Evolutionary conservation across 2,329 filamentous ascomycete genomes (phyloP).

Genomic region (Reticulascus tulasneorum): DNA sequence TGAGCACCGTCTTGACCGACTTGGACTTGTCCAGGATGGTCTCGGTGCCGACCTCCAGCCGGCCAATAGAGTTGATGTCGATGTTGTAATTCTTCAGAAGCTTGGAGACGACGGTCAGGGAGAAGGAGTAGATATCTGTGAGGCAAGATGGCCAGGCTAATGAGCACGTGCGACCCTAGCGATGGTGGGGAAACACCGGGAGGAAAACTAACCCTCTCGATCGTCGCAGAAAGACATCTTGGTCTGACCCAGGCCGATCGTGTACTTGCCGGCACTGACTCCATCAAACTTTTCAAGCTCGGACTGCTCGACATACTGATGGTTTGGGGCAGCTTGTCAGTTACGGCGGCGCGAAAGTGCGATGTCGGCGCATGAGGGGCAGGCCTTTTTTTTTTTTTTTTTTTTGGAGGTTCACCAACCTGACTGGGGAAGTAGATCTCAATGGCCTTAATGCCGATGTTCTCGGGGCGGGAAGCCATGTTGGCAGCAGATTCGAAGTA

Average conservation of each 20-base stretch:
- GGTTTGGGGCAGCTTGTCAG: slow-evolving; percentile 1
- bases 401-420: slow-evolving; percentile 49
- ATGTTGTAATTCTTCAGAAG: slow-evolving; percentile 81
- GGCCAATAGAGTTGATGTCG: slow-evolving; percentile 72
- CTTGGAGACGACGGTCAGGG: slow-evolving; percentile 72
- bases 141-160: slow-evolving; percentile 14
- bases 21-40: slow-evolving; percentile 87
- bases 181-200: neutral
- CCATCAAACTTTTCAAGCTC: slow-evolving; percentile 87
- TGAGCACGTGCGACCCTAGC: slow-evolving; percentile 10
- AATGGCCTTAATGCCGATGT: slow-evolving; percentile 91
- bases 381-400: neutral
- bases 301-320: slow-evolving; percentile 75
- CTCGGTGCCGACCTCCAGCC: slow-evolving; percentile 81
- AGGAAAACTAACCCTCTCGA: slow-evolving; percentile 63
- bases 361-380: slow-evolving; percentile 16
- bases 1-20: slow-evolving; percentile 83
- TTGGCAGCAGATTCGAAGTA: slow-evolving; percentile 17
- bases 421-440: slow-evolving; percentile 85
- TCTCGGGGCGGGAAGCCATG: slow-evolving; percentile 76
- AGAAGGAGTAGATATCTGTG: slow-evolving; percentile 81
- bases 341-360: slow-evolving; percentile 4
- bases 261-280: slow-evolving; percentile 79
- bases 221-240: slow-evolving; percentile 93
- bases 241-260: slow-evolving; percentile 85